These are phyloP conservation scores for Cryptococcus sp. DNA, from an alignment of 1,284 basidiomycete genomes.

Conservation along the genomic window DNA sequence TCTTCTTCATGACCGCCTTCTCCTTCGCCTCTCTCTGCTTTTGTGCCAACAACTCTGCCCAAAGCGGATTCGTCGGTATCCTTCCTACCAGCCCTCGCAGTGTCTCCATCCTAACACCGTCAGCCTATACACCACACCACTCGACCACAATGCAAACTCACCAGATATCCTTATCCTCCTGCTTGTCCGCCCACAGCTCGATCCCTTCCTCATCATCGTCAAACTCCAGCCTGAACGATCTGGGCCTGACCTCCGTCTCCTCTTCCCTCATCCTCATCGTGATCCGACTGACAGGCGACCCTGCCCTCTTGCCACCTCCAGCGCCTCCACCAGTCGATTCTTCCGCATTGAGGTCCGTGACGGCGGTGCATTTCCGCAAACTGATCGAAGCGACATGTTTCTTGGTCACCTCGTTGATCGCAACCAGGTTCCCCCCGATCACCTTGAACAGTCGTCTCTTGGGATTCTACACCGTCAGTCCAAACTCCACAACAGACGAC, in stretches of 20 bases:
- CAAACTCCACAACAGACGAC: slow-evolving; percentile 32
- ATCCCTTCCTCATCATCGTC: slow-evolving; percentile 64
- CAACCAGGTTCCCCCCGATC: slow-evolving; percentile 78
- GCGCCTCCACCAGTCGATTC: neutral
- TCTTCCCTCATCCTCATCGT: slow-evolving; percentile 54
- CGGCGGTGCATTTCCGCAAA: slow-evolving; percentile 69
- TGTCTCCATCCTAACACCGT: slow-evolving; percentile 65
- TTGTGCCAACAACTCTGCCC: slow-evolving; percentile 67
- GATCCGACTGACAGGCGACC: slow-evolving; percentile 17
- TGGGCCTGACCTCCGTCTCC: slow-evolving; percentile 53
- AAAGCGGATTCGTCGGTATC: slow-evolving; percentile 80
- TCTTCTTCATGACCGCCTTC: neutral
- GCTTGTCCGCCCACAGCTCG: slow-evolving; percentile 83
- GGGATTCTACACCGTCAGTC: slow-evolving; percentile 61
- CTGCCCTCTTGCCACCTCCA: slow-evolving; percentile 27
- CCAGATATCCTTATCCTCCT: slow-evolving; percentile 83
- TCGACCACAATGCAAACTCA: slow-evolving; percentile 46
- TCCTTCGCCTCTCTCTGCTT: neutral
- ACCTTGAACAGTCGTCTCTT: slow-evolving; percentile 79
- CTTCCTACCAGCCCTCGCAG: slow-evolving; percentile 72
- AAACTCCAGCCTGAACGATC: slow-evolving; percentile 83
- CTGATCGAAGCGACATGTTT: slow-evolving; percentile 85
- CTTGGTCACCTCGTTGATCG: slow-evolving; percentile 91
- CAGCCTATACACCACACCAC: neutral
- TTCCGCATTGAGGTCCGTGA: slow-evolving; percentile 63